Conservation (phyloP, 352 stramenopile species). For the Nothophytophthora sp. region DNA sequence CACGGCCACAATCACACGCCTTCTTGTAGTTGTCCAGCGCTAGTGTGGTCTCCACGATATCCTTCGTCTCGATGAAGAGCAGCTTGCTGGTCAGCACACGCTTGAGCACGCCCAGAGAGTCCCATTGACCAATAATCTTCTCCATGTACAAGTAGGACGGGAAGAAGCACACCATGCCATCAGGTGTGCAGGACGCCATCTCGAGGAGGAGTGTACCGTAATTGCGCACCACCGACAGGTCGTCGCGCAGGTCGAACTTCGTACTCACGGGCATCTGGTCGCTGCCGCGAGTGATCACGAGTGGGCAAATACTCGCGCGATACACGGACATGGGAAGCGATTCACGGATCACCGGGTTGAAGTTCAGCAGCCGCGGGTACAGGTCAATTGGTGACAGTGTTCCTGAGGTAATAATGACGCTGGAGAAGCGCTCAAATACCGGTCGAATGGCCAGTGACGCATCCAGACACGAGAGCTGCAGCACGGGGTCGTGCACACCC, state of each 20-base stretch:
- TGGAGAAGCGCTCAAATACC: constrained; percentile 96
- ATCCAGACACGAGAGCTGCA: constrained; percentile 97
- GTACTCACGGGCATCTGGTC: constrained; percentile 98
- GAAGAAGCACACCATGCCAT: constrained; percentile 99
- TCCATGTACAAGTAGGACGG: constrained; percentile 99
- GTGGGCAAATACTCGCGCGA: constrained; percentile 96
- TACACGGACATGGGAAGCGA: constrained; percentile 99
- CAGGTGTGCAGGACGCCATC: constrained; percentile 93
- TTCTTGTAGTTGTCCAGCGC: constrained; percentile 99
- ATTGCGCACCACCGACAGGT: constrained; percentile 95
- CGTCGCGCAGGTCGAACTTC: constrained; percentile 89
- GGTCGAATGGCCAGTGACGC: constrained; percentile 97
- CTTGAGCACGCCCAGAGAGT: constrained; percentile 90
- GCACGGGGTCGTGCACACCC: constrained; percentile 80
- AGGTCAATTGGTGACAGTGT: constrained; percentile 99
- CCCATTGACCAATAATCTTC: constrained; percentile 97
- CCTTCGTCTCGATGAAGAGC: constrained; percentile 99
- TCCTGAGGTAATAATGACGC: constrained; percentile 90
- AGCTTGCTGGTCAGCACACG: constrained; percentile 97
- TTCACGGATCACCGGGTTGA: constrained; percentile 95
- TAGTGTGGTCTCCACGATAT: constrained; percentile 99
- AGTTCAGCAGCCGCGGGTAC: constrained; percentile 98
- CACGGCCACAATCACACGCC: constrained; percentile 95
- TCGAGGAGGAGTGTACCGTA: constrained; percentile 96
- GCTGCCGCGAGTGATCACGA: constrained; percentile 97